Evolutionary conservation across 1,284 basidiomycete species (phyloP).

Genomic region (Exobasidium cylindrosporum): DNA sequence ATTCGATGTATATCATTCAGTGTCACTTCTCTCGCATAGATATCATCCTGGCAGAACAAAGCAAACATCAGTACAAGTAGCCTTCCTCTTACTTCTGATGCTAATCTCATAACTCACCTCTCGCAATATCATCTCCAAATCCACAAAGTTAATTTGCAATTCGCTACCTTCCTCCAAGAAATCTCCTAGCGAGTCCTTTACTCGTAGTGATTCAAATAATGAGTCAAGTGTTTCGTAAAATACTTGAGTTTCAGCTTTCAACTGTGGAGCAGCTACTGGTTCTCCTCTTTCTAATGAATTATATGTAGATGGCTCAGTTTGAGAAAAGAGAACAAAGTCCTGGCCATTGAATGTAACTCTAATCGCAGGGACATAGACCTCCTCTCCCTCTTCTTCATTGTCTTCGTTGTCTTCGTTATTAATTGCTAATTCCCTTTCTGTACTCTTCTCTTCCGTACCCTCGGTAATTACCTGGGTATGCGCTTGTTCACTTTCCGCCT

Average conservation of each 20-base stretch:
- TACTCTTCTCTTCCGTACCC: no score
- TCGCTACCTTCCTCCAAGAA: slow-evolving; percentile 49
- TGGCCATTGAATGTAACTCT: slow-evolving; percentile 47
- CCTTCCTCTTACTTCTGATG: background rate
- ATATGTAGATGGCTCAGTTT: slow-evolving; percentile 21
- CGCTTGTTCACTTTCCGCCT: background rate
- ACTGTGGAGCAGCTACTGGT: slow-evolving; percentile 32
- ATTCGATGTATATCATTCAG: slow-evolving; percentile 45
- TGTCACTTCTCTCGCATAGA: slow-evolving; percentile 46
- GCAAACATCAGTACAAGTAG: background rate
- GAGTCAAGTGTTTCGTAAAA: slow-evolving; percentile 45
- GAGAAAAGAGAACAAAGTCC: slow-evolving; percentile 45
- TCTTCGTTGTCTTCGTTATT: slow-evolving; percentile 10
- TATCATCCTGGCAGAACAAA: slow-evolving; percentile 26
- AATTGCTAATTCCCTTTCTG: no score
- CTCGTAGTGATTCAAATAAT: slow-evolving; percentile 41
- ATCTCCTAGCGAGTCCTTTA: slow-evolving; percentile 47
- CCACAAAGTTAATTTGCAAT: slow-evolving; percentile 37
- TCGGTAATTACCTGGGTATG: background rate
- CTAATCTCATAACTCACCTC: slow-evolving; percentile 21
- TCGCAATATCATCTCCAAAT: slow-evolving; percentile 38
- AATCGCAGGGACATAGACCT: slow-evolving; percentile 20
- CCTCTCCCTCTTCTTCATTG: slow-evolving; percentile 9
- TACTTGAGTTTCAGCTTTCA: slow-evolving; percentile 27
- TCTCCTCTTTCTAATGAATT: slow-evolving; percentile 12